Conservation (phyloP, 805 yeast genomes). For the Candida cerambycidarum region DNA sequence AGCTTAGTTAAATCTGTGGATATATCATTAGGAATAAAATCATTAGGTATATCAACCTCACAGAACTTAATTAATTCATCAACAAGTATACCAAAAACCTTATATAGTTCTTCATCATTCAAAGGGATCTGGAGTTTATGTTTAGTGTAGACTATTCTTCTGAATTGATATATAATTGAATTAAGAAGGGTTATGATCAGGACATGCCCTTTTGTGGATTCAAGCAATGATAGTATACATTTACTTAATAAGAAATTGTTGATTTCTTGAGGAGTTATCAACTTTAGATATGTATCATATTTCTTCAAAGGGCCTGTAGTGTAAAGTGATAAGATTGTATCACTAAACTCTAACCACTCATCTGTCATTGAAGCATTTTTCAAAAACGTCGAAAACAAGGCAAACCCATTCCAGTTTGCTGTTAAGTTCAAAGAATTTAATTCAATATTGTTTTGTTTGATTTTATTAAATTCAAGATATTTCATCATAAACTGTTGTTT, state of each 20-base stretch:
- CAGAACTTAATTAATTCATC: conserved; percentile 13
- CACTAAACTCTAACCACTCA: conserved; percentile 1
- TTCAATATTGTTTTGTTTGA: conserved; percentile 32
- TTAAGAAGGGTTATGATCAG: conserved; percentile 1
- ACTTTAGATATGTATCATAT: conserved; percentile 9
- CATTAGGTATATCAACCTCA: conserved; percentile 4
- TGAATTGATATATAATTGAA: neutral
- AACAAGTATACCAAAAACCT: conserved; percentile 8
- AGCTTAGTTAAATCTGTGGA: conserved; percentile 6
- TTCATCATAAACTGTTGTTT: conserved; percentile 22
- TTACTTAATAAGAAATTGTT: neutral
- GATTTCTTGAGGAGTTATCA: conserved; percentile 1
- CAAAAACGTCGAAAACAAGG: neutral
- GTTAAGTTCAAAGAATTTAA: conserved; percentile 15
- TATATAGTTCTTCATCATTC: conserved; percentile 9
- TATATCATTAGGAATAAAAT: neutral
- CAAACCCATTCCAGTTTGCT: conserved; percentile 1
- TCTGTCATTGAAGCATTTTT: neutral
- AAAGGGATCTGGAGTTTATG: conserved; percentile 5
- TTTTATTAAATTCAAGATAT: conserved; percentile 23
- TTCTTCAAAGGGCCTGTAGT: conserved; percentile 6
- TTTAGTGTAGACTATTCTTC: neutral
- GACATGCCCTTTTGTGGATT: neutral
- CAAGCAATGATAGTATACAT: neutral
- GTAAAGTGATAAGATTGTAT: neutral